phyloP scores from a whole-genome alignment of 2,329 filamentous ascomycete genomes.

The Elsinoe australis region DNA sequence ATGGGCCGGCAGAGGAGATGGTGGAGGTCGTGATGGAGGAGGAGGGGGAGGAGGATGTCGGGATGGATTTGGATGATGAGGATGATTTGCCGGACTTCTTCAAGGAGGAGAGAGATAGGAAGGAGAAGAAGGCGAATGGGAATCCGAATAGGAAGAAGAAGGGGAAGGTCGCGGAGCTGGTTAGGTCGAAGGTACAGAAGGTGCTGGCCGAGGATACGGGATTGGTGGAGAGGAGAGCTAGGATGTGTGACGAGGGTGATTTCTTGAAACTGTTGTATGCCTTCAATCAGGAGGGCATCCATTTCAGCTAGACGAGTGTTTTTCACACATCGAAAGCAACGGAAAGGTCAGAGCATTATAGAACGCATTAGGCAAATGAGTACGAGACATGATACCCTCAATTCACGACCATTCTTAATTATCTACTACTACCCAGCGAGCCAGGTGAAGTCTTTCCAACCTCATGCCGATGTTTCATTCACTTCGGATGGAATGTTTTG shows the following conservation, averaged over 20 bases:
- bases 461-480: too few species aligned
- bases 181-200: conserved; percentile 78
- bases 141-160: conserved; percentile 60
- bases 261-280: conserved; percentile 74
- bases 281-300: conserved; percentile 88
- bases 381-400: not conserved
- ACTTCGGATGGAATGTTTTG: too few species aligned
- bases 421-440: too few species aligned
- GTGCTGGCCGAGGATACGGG: conserved; percentile 75
- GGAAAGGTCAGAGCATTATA: too few species aligned
- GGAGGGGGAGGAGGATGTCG: conserved; percentile 42
- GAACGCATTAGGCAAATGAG: too few species aligned
- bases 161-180: conserved; percentile 70
- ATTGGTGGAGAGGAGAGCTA: conserved; percentile 70
- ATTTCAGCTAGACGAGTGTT: conserved; percentile 58
- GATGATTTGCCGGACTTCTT: conserved; percentile 81
- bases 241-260: conserved; percentile 87
- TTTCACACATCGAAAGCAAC: not conserved
- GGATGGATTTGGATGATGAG: conserved; percentile 50
- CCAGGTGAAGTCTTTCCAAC: too few species aligned
- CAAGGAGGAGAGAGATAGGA: conserved; percentile 52
- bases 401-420: too few species aligned
- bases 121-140: conserved; percentile 47
- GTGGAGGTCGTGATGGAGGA: conserved; percentile 34
- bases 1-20: conserved; percentile 45